Evolutionary conservation across 768 basidiomycete species (phyloP).

Genomic region (Pleurotus giganteus): DNA sequence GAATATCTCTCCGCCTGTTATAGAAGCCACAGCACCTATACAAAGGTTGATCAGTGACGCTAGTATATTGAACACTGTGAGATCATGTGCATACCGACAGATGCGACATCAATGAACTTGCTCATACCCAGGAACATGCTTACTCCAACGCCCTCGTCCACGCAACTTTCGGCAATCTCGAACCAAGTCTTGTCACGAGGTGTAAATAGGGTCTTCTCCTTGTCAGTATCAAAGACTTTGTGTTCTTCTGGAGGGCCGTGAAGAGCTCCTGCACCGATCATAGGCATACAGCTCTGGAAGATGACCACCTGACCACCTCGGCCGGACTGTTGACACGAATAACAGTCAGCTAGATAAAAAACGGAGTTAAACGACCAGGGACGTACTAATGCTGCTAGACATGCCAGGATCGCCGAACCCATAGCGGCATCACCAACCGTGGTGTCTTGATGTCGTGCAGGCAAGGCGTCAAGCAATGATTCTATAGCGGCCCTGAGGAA

Average conservation of each 20-base stretch:
- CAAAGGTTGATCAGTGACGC: constrained; percentile 6
- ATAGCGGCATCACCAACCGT: constrained; percentile 59
- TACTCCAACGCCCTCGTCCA: constrained; percentile 86
- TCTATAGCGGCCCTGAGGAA: constrained; percentile 57
- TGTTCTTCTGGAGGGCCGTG: constrained; percentile 55
- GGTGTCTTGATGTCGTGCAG: constrained; percentile 54
- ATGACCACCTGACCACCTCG: constrained; percentile 75
- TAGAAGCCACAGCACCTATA: constrained; percentile 59
- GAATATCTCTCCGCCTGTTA: constrained; percentile 88
- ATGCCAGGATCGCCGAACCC: constrained; percentile 72
- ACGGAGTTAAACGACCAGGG: neutral
- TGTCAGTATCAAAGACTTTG: constrained; percentile 76
- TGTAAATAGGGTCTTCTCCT: constrained; percentile 77
- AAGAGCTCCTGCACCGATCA: constrained; percentile 71
- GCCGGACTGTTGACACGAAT: constrained; percentile 45
- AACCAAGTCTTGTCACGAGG: constrained; percentile 82
- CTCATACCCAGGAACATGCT: constrained; percentile 84
- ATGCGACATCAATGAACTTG: constrained; percentile 82
- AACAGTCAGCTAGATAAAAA: constrained; percentile 3
- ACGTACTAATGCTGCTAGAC: constrained; percentile 70
- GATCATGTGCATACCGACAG: constrained; percentile 55
- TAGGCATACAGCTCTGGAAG: constrained; percentile 71
- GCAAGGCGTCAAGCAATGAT: constrained; percentile 61
- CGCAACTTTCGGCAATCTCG: constrained; percentile 83
- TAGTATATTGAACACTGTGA: neutral